Base-by-base conservation (phyloP, 2,329 filamentous ascomycete genomes). In the Fusarium tanahbumbuense region DNA sequence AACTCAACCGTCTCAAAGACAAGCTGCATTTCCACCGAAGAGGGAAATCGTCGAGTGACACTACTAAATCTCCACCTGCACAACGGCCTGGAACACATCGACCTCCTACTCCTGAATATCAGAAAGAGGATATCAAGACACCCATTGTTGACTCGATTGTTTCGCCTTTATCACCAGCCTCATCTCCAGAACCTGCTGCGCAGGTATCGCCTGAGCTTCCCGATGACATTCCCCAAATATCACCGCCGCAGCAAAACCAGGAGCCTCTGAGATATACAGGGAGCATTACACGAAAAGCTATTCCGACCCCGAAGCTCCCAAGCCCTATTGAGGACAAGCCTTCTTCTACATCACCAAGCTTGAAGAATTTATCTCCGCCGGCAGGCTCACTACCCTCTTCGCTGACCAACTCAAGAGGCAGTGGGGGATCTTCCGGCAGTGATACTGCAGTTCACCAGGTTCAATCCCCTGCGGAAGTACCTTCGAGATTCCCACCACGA, bases 71-170 rank as follows among this genome's bases (percentile, higher is more conserved):
- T 15, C 48, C 70, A 16, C 64, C 71, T 28, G 59, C 68, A 28
- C 64, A 65, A 42, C 65, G 64, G 15, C 73, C 62, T 52, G 72
- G 72, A 25, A 63, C 71, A 45, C 78, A 79, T 41, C 80, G 83
- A 4, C 82, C 83, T 12, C 84, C 84, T 2, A 86, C 84, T 4
- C 84, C 85, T 18, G 84, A 86, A 46, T 85, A 86, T 60, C 81
- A 81, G 41, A 79, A 80, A 22, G 79, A 81, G 45, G 83, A 85
- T 60, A 74, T 80, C 54, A 79, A 79, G 63, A 79, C 78, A 16
- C 77, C 80, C 5, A 73, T 78, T 10, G 62, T 80, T 41, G 78
- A 81, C 27, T 76, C 75, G 5, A 76, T 81, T 48, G 76, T 80
- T 25, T 83, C 83, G 4, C 83, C 84, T 7, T 75, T 81, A 4